Base-by-base conservation (phyloP, 306 rosid species). In the Canavalia gladiata region DNA sequence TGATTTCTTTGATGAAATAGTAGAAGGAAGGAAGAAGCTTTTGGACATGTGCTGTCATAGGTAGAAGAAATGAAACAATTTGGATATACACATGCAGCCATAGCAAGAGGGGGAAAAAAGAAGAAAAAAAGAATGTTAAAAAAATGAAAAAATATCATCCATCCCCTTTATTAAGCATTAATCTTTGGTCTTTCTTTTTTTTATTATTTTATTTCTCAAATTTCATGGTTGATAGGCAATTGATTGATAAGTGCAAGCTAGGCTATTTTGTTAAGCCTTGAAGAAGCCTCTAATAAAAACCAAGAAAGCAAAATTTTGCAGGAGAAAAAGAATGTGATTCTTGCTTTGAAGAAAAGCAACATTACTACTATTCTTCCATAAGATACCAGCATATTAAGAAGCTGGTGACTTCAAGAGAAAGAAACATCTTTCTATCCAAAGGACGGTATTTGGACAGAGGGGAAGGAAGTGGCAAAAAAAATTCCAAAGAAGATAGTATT, bases 1-100 rank as follows among this genome's bases (percentile, higher is more conserved):
- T 90, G 97, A 93, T 88, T 91, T 93, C 86, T 91, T 93, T 70
- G 97, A 93, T 86, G 97, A 93, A 81, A 93, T 93, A 71, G 97
- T 87, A 42, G 97, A 93, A 51, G 94, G 97, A 71, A 93, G 97
- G 84, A 90, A 93, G 88, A 91, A 89, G 84, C 97, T 93, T 89
- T 88, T 91, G 89, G 97, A 93, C 74, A 86, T 93, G 88, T 93
- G 96, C 79, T 87, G 86, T 76, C 87, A 84, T 71, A 91, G 91
- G 72, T 92, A 91, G 91, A 86, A 55, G 60, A 54, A 65, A 28
- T 18, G 4, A 76, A 42, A 42, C 56, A 25, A 45, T 66, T 69
- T 74, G 71, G 78, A 58, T 39, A 80, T 62, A 74, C 43, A 18
- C 25, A 18, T 18, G 72, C 67, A 75, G 73, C 77, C 68, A 69